These are phyloP conservation scores for Ormosia semicastrata DNA, from an alignment of 306 rosid genomes.

Conservation along the genomic window DNA sequence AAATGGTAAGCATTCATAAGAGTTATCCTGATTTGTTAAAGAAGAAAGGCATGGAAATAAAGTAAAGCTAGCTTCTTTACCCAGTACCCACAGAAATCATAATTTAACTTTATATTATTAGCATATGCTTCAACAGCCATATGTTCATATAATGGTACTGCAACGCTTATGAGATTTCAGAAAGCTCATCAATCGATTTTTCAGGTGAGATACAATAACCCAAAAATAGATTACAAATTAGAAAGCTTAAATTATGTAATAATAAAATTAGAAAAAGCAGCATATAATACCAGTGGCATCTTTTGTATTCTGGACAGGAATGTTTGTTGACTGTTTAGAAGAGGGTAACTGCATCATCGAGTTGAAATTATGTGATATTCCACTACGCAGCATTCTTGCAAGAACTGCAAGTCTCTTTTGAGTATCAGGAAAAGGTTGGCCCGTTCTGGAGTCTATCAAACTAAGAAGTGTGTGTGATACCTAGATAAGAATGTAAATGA, in stretches of 20 bases:
- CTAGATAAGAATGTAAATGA: slow-evolving; percentile 50
- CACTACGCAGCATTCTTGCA: slow-evolving; percentile 87
- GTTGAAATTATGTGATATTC: slow-evolving; percentile 68
- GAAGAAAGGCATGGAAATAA: slow-evolving; percentile 16
- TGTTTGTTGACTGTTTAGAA: slow-evolving; percentile 43
- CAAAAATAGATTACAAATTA: neutral
- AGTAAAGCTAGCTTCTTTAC: neutral
- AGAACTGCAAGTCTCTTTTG: slow-evolving; percentile 63
- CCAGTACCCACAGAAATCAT: slow-evolving; percentile 12
- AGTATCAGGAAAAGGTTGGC: slow-evolving; percentile 69
- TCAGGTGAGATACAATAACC: slow-evolving; percentile 16
- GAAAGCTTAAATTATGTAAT: slow-evolving; percentile 7
- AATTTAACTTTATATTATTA: neutral
- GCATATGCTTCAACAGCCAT: slow-evolving; percentile 13
- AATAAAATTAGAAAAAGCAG: slow-evolving; percentile 11
- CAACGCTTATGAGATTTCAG: slow-evolving; percentile 12
- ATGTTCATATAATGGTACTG: neutral
- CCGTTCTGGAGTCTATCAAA: slow-evolving; percentile 72
- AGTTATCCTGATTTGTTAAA: slow-evolving; percentile 14
- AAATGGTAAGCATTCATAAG: neutral
- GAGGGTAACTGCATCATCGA: slow-evolving; percentile 50
- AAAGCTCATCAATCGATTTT: slow-evolving; percentile 7
- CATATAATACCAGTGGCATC: slow-evolving; percentile 59
- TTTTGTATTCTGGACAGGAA: slow-evolving; percentile 45
- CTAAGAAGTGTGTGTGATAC: slow-evolving; percentile 94